These are phyloP conservation scores for Amanita rubescens DNA, from an alignment of 768 basidiomycete genomes.

Conservation along the genomic window DNA sequence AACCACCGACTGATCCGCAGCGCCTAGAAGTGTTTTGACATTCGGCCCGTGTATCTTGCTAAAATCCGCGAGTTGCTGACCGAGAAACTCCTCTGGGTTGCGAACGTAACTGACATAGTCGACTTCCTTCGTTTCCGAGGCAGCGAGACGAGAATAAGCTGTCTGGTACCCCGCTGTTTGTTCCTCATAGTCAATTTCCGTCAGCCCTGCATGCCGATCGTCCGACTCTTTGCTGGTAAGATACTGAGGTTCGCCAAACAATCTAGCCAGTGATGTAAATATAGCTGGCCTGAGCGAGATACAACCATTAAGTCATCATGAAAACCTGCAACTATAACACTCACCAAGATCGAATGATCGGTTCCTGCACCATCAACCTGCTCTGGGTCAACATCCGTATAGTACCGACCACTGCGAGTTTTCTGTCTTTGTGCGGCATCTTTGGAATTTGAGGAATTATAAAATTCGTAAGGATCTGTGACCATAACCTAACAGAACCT, in stretches of 20 bases:
- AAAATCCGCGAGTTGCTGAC: constrained; percentile 36
- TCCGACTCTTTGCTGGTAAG: constrained; percentile 37
- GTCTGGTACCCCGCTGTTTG: constrained; percentile 89
- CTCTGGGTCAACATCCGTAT: constrained; percentile 75
- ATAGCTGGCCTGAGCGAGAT: constrained; percentile 50
- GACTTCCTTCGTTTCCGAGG: constrained; percentile 50
- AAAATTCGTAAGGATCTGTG: constrained; percentile 68
- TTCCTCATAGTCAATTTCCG: constrained; percentile 86
- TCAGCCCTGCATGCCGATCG: constrained; percentile 51
- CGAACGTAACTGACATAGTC: constrained; percentile 60
- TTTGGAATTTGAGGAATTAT: constrained; percentile 77
- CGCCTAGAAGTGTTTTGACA: constrained; percentile 29
- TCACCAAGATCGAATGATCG: constrained; percentile 60
- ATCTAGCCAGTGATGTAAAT: constrained; percentile 63
- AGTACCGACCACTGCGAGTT: constrained; percentile 75
- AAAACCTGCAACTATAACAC: constrained; percentile 11
- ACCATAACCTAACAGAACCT: constrained; percentile 49
- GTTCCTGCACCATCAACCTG: constrained; percentile 56
- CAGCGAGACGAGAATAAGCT: constrained; percentile 86
- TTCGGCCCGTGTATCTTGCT: constrained; percentile 27
- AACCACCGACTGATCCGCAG: constrained; percentile 21
- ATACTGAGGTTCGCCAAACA: constrained; percentile 75
- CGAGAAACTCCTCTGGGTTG: constrained; percentile 48
- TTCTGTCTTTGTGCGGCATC: constrained; percentile 76
- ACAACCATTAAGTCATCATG: background rate